Conservation (phyloP, 192 early-diverging fungal genomes). For the Mortierella alpina region DNA sequence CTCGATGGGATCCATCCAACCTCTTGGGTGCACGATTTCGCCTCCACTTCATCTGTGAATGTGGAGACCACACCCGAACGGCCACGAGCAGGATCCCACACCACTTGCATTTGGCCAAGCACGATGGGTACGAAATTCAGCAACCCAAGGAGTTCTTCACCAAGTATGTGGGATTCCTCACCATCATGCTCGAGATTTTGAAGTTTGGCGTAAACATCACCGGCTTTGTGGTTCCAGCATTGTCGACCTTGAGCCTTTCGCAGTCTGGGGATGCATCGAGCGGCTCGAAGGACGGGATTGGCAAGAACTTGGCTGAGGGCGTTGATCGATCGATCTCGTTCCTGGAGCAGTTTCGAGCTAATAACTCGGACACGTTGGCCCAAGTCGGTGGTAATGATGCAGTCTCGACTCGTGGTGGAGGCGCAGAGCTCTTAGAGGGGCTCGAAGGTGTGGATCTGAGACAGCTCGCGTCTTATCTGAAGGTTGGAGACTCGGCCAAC, state of each 20-base stretch:
- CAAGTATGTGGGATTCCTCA: conserved; percentile 1
- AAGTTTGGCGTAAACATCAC: background rate
- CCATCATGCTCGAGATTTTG: background rate
- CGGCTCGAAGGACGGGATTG: background rate
- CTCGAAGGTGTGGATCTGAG: conserved; percentile 2
- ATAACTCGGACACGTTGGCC: background rate
- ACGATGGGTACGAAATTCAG: conserved; percentile 9
- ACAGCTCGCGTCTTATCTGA: conserved; percentile 3
- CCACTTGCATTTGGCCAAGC: background rate
- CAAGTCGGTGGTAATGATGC: no score
- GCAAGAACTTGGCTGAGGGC: background rate
- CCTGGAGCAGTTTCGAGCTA: background rate
- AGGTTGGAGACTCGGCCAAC: background rate
- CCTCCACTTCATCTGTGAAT: conserved; percentile 5
- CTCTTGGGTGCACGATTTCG: background rate
- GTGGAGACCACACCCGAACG: conserved; percentile 2
- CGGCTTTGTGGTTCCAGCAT: background rate
- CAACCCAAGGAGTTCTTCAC: background rate
- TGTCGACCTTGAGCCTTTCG: background rate
- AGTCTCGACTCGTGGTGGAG: background rate
- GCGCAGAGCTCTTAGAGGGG: background rate
- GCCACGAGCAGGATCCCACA: background rate
- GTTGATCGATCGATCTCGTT: background rate
- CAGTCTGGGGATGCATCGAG: background rate
- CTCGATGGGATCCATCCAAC: background rate